These are phyloP conservation scores for Coprinopsis marcescibilis DNA, from an alignment of 768 basidiomycete genomes.

Conservation along the genomic window DNA sequence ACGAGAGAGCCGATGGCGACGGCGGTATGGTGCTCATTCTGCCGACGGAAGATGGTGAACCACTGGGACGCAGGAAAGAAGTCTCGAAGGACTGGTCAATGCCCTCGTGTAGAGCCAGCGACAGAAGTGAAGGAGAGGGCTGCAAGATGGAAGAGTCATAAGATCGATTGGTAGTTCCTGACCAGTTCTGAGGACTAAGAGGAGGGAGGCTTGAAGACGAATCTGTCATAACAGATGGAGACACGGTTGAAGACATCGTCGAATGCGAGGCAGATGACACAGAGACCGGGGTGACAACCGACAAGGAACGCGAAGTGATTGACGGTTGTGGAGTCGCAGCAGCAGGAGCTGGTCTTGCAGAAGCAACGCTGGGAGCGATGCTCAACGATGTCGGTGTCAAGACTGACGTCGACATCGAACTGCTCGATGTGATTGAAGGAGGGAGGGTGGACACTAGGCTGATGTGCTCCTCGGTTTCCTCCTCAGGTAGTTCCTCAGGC, in stretches of 20 bases:
- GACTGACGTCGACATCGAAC: conserved; percentile 1
- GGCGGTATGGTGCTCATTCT: conserved; percentile 41
- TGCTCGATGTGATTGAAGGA: conserved; percentile 12
- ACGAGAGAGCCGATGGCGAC: conserved; percentile 20
- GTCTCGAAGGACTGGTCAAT: conserved; percentile 68
- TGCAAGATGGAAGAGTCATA: conserved; percentile 74
- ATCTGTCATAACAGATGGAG: conserved; percentile 17
- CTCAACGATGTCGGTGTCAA: conserved; percentile 17
- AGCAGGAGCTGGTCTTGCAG: not conserved
- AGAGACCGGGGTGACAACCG: not conserved
- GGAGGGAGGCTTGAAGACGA: conserved; percentile 28
- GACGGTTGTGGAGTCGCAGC: not conserved
- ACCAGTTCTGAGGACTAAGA: no score
- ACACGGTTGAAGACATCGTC: not conserved
- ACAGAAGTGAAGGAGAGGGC: conserved; percentile 60
- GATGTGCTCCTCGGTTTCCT: not conserved
- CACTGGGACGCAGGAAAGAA: conserved; percentile 64
- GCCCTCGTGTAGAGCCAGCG: conserved; percentile 51
- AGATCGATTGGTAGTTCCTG: conserved; percentile 56
- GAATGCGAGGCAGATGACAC: not conserved
- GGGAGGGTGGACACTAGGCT: conserved; percentile 25
- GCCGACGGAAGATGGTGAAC: conserved; percentile 38
- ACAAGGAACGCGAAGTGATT: not conserved
- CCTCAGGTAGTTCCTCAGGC: not conserved
- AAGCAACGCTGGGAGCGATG: not conserved